A percentile compares a stretch with the other conserved stretches of the same genome.
Conservation (phyloP, 2,329 filamentous ascomycete genomes). For the Colletotrichum simmondsii region DNA sequence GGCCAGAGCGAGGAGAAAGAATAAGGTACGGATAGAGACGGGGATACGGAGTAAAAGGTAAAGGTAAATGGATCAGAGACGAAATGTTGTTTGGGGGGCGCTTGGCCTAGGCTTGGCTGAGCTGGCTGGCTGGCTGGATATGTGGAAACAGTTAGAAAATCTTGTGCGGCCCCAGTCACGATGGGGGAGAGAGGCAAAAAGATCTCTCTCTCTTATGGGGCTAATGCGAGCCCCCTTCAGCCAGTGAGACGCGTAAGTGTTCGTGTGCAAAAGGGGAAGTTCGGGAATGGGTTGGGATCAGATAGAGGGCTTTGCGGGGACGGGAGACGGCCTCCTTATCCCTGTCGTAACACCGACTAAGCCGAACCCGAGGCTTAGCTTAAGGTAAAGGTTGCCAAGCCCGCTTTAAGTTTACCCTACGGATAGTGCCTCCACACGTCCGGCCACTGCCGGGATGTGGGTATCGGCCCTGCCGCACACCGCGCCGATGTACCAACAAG, state of each 20-base stretch:
- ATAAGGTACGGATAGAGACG: no score
- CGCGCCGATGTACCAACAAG: not conserved
- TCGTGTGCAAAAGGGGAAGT: not conserved
- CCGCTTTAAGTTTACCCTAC: not conserved
- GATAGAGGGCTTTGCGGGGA: not conserved
- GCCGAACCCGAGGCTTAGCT: conserved; percentile 8
- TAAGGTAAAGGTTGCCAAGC: not conserved
- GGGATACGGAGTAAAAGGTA: not conserved
- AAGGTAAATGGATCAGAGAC: not conserved
- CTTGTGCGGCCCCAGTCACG: not conserved
- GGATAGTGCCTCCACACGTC: not conserved
- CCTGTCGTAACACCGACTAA: conserved; percentile 13
- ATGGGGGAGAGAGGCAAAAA: not conserved
- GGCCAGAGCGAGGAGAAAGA: conserved; percentile 6
- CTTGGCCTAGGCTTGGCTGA: no score
- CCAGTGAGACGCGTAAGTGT: conserved; percentile 23
- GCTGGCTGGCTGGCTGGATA: not conserved
- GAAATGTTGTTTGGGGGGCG: not conserved
- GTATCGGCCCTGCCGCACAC: conserved; percentile 10
- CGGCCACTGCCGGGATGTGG: conserved; percentile 13
- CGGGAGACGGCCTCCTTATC: not conserved
- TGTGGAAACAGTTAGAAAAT: conserved; percentile 3
- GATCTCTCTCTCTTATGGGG: conserved; percentile 9
- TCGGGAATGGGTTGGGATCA: not conserved
- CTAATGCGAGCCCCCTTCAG: conserved; percentile 11